Evolutionary conservation across 2,329 filamentous ascomycete species (phyloP), one percentile per base, ranked within the genome.

Genomic region (Colletotrichum brevisporum): DNA sequence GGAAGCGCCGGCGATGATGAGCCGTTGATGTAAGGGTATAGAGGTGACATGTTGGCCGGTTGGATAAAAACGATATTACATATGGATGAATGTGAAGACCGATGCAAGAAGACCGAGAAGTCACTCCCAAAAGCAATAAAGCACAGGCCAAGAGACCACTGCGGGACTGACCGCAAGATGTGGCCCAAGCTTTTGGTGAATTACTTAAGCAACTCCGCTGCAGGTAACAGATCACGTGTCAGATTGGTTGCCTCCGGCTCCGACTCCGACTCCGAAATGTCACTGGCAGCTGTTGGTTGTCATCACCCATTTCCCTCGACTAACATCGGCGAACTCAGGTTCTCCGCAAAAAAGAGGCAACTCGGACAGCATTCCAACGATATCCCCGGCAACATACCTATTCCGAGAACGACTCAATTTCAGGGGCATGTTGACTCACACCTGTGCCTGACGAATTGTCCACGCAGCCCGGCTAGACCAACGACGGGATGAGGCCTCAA

Each of bases 391-490:
- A 50, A 50, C 27, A 45, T 26, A 50, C 27, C 45, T 26, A 6
- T 51, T 26, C 54, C 66, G 62, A 55, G 24, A 36, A 45, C 59
- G 55, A 69, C 48, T 36, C 43, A 69, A 27, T 12, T 6, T 45
- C 55, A 36, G 50, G 54, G 50, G 55, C 50, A 55, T 45, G 18
- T 55, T 52, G 54, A 69, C 66, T 69, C 66, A 66, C 24, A 66
- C 36, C 43, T 36, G 36, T 51, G 55, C 63, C 66, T 60, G 54
- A 66, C 62, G 48, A 66, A 50, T 48, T 13, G 50, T 66, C 54
- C 62, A 10, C 66, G 50, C 24, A 69, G 24, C 45, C 31, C 59
- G 47, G 21, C 43, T 31, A 60, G 21, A 59, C 61, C 27, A 43
- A 13, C 36, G 8, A 6, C 18, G 31, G 27, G 31, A 21, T 55